A percentile compares a stretch with the other conserved stretches of the same genome.
Evolutionary conservation across 768 basidiomycete species (phyloP).

Genomic region (Suillus paluster): DNA sequence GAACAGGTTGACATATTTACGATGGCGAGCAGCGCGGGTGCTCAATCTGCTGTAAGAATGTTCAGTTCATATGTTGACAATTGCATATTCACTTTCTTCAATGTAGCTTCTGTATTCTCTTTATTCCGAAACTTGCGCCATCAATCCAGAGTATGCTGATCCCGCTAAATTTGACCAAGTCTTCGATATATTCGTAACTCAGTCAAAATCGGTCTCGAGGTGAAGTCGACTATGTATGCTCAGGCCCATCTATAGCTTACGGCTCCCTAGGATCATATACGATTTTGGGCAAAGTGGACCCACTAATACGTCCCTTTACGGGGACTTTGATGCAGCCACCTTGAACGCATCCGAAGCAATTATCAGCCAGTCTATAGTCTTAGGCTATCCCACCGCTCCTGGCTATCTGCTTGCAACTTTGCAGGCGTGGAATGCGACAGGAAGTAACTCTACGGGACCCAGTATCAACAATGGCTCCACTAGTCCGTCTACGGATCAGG

Average conservation of each 20-base stretch:
- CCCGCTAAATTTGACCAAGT: slow-evolving; percentile 67
- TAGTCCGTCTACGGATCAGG: slow-evolving; percentile 16
- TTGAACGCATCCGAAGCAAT: slow-evolving; percentile 56
- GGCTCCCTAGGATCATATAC: slow-evolving; percentile 49
- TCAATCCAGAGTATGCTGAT: slow-evolving; percentile 73
- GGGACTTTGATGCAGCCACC: slow-evolving; percentile 60
- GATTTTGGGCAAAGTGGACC: slow-evolving; percentile 65
- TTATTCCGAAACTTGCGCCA: slow-evolving; percentile 70
- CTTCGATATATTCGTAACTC: slow-evolving; percentile 80
- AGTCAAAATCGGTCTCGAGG: slow-evolving; percentile 59
- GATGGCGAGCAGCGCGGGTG: slow-evolving; percentile 76
- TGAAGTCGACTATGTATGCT: slow-evolving; percentile 41
- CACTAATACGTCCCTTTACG: slow-evolving; percentile 54
- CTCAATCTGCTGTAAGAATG: slow-evolving; percentile 70
- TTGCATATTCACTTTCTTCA: not conserved
- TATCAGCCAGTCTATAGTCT: slow-evolving; percentile 50
- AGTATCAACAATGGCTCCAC: slow-evolving; percentile 21
- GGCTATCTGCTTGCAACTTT: slow-evolving; percentile 78
- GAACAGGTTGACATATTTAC: slow-evolving; percentile 78
- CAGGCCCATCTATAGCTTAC: not conserved
- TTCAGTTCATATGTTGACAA: slow-evolving; percentile 4
- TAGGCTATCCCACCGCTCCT: slow-evolving; percentile 46
- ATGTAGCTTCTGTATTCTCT: slow-evolving; percentile 77
- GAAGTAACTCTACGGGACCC: slow-evolving; percentile 9
- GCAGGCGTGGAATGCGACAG: slow-evolving; percentile 65